Evolutionary conservation across 306 rosid species (phyloP).

Genomic region (Arachis stenosperma): DNA sequence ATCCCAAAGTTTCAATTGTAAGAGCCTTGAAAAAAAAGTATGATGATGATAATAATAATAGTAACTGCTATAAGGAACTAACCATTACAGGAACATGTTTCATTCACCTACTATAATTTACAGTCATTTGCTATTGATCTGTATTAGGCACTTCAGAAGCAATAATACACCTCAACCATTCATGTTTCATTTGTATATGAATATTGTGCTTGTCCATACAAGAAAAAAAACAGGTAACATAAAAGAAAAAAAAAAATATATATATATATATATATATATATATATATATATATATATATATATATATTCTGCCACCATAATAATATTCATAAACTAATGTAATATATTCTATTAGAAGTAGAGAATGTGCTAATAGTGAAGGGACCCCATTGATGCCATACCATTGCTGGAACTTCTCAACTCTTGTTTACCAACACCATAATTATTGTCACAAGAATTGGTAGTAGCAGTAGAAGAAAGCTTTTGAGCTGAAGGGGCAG

Average conservation of each 20-base stretch:
- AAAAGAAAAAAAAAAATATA: too few species aligned
- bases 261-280: too few species aligned
- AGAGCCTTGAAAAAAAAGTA: background rate
- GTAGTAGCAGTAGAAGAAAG: constrained; percentile 42
- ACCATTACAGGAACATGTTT: constrained; percentile 43
- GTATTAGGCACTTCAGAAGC: constrained; percentile 43
- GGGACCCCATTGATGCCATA: constrained; percentile 60
- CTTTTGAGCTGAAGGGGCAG: constrained; percentile 50
- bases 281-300: too few species aligned
- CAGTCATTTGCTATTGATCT: constrained; percentile 60
- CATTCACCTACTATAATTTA: constrained; percentile 55
- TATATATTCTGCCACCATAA: constrained; percentile 37
- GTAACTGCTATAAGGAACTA: constrained; percentile 37
- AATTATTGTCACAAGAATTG: constrained; percentile 56
- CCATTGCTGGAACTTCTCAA: constrained; percentile 61
- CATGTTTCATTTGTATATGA: constrained; percentile 39
- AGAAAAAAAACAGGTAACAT: constrained; percentile 38
- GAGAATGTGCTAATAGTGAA: constrained; percentile 51
- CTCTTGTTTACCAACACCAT: constrained; percentile 47
- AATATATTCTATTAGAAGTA: constrained; percentile 19
- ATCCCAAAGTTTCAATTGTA: background rate
- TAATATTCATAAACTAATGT: constrained; percentile 13
- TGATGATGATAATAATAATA: background rate
- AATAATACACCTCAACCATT: constrained; percentile 42
- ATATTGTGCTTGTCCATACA: constrained; percentile 40